Evolutionary conservation across 2,329 filamentous ascomycete species (phyloP), one percentile per base, ranked within the genome.

Genomic region (Dryadomyces quercivorus): DNA sequence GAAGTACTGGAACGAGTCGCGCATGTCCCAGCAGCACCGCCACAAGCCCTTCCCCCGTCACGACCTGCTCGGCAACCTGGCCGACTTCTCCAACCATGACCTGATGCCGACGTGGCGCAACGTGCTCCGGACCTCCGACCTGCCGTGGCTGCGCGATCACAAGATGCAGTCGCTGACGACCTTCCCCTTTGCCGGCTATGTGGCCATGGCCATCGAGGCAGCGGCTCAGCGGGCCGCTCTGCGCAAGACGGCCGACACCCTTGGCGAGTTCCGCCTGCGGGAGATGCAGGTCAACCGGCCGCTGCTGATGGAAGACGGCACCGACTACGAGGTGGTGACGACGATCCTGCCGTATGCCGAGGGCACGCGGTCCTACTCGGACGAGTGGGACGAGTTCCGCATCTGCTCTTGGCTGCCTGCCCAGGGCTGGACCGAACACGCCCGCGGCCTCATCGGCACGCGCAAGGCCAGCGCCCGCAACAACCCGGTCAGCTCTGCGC

Each of bases 121-220:
- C 55, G 67, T 73, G 22, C 61, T 78, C 34, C 68, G 68, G 12
- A 59, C 72, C 1, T 72, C 75, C 43, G 73, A 77, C 55, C 61
- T 77, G 0, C 76, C 82, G 1, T 84, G 82, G 69, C 68, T 81
- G 6, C 70, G 75, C 47, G 75, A 82, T 59, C 81, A 83, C 65
- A 67, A 67, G 54, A 75, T 84, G 64, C 77, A 82, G 59, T 77
- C 73, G 12, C 64, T 79, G 34, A 73, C 71, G 2, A 72, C 80
- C 38, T 81, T 78, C 61, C 77, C 80, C 31, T 70, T 78, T 40
- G 70, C 76, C 1, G 80, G 75, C 2, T 77, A 73, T 52, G 62
- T 79, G 3, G 69, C 72, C 31, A 77, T 82, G 72, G 73, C 69
- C 0, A 58, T 76, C 0, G 75, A 78, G 58, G 75, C 75, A 2